phyloP scores from a whole-genome alignment of 768 basidiomycete species.

The Trametes meyenii region DNA sequence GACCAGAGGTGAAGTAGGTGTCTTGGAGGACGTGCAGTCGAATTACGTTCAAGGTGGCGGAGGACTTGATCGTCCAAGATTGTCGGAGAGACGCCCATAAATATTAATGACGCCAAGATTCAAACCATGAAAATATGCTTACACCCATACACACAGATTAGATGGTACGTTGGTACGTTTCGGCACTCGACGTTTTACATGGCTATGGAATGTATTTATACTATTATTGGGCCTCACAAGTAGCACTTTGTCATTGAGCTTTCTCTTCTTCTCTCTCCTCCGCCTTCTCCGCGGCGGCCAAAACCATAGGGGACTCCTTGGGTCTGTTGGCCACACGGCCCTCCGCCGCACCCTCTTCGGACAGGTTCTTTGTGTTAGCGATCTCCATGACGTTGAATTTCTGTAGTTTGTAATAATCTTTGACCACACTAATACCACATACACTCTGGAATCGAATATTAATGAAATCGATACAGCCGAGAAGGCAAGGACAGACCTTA shows the following conservation, averaged over 20 bases:
- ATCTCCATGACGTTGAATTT: conserved; percentile 84
- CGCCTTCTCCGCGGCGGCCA: not conserved
- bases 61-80: conserved; percentile 4
- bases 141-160: too few relatives aligned
- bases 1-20: not conserved
- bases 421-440: conserved; percentile 75
- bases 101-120: not conserved
- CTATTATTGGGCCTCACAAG: too few relatives aligned
- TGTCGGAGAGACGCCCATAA: not conserved
- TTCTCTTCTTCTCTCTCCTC: not conserved
- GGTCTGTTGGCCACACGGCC: conserved; percentile 8
- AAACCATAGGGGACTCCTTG: not conserved
- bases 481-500: conserved; percentile 53
- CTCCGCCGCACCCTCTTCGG: conserved; percentile 33
- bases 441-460: conserved; percentile 50
- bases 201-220: too few relatives aligned
- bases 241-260: not conserved
- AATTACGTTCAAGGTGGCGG: not conserved
- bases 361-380: conserved; percentile 48
- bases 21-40: not conserved
- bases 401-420: conserved; percentile 68
- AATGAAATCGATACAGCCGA: not conserved
- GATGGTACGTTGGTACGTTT: not conserved
- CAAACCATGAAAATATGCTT: too few relatives aligned
- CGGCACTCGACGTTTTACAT: too few relatives aligned